phyloP scores from a whole-genome alignment of 2,329 filamentous ascomycete species.

The Lecanicillium sp. region DNA sequence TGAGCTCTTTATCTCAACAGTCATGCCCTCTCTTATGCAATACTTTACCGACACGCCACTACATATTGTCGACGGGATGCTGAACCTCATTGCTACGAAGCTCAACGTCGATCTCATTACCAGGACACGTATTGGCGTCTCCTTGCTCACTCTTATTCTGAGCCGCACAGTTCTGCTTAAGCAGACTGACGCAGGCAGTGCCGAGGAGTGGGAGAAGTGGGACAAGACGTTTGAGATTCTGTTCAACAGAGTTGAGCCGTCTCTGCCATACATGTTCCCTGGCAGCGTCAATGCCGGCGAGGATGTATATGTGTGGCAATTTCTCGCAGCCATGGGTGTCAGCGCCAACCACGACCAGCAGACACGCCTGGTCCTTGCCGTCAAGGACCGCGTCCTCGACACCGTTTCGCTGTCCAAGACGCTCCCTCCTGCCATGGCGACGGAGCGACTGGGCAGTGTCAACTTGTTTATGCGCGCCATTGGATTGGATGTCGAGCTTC shows the following conservation, averaged over 20 bases:
- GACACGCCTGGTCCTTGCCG: constrained; percentile 84
- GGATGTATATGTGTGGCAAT: constrained; percentile 97
- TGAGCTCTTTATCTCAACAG: constrained; percentile 77
- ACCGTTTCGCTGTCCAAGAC: constrained; percentile 86
- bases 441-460: constrained; percentile 78
- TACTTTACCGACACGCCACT: constrained; percentile 88
- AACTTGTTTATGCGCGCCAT: constrained; percentile 99
- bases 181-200: constrained; percentile 61
- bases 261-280: constrained; percentile 80
- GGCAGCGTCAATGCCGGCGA: constrained; percentile 83
- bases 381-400: constrained; percentile 97
- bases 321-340: constrained; percentile 89
- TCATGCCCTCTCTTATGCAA: constrained; percentile 83
- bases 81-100: constrained; percentile 76
- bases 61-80: constrained; percentile 80
- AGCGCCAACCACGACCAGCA: constrained; percentile 92
- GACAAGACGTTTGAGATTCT: constrained; percentile 73
- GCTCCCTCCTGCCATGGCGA: constrained; percentile 76
- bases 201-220: constrained; percentile 73
- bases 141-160: constrained; percentile 86
- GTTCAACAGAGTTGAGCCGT: constrained; percentile 80
- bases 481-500: constrained; percentile 85
- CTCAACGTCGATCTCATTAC: constrained; percentile 79
- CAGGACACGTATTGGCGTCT: constrained; percentile 79
- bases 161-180: constrained; percentile 91